Evolutionary conservation across 2,329 filamentous ascomycete species (phyloP), one percentile per base, ranked within the genome.

Genomic region (Diaporthe sp.): DNA sequence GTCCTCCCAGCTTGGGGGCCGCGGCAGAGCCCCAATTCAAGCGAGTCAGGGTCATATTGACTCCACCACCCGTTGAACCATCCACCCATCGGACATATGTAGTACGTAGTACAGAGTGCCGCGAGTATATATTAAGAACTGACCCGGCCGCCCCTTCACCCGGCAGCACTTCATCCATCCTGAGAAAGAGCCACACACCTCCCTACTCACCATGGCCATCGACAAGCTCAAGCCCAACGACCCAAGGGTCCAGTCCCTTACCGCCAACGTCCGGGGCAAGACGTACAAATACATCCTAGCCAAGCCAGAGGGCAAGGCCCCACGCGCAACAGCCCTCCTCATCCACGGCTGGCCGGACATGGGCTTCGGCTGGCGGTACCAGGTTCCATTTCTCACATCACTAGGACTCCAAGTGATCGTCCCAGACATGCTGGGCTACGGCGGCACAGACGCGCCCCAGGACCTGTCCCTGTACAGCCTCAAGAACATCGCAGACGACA

Each of bases 341-440:
- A 74, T 94, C 80, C 93, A 95, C 83, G 96, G 96, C 77, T 97
- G 92, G 84, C 96, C 96, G 0, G 95, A 98, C 83, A 84, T 97
- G 25, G 90, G 91, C 12, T 92, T 95, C 80, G 95, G 93, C 80
- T 98, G 96, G 96, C 92, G 96, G 76, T 93, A 94, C 83, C 96
- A 98, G 83, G 93, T 98, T 75, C 95, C 96, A 0, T 84, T 91
- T 78, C 88, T 98, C 30, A 83, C 93, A 44, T 88, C 92, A 8
- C 86, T 94, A 73, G 93, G 93, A 30, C 90, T 96, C 77, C 91
- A 93, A 72, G 94, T 98, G 71, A 91, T 98, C 32, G 94, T 91
- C 15, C 94, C 95, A 0, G 95, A 98, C 83, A 92, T 95, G 87
- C 89, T 97, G 78, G 96, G 96, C 76, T 98, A 97, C 82, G 94